Conservation (phyloP, 1,284 basidiomycete genomes). For the Ustilago lituana region DNA sequence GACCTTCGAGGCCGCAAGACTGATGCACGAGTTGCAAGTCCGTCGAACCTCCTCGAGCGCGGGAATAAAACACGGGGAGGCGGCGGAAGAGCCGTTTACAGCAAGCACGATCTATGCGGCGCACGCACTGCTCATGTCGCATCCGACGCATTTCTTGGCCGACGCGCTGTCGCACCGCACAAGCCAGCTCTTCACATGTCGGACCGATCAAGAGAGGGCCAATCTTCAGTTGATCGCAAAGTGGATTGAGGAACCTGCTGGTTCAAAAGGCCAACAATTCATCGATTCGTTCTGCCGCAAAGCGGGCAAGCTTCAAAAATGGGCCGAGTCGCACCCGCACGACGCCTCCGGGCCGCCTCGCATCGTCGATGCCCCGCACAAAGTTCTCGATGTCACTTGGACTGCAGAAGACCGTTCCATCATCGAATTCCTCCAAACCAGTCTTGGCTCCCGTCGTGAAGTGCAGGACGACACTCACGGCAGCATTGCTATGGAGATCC, state of each 20-base stretch:
- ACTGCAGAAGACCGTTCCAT: conserved; percentile 74
- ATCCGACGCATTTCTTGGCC: conserved; percentile 75
- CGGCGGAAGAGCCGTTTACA: conserved; percentile 6
- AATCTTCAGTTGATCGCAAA: conserved; percentile 72
- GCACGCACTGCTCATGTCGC: conserved; percentile 79
- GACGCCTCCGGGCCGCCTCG: conserved; percentile 74
- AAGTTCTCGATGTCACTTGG: conserved; percentile 68
- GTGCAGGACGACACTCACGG: conserved; percentile 77
- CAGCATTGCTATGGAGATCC: conserved; percentile 72
- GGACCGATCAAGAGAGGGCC: conserved; percentile 75
- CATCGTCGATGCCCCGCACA: conserved; percentile 57
- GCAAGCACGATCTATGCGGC: conserved; percentile 72
- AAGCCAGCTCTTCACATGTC: conserved; percentile 76
- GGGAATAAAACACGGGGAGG: background rate
- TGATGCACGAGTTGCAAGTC: conserved; percentile 16
- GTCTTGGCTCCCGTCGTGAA: conserved; percentile 73
- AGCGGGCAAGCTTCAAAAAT: conserved; percentile 25
- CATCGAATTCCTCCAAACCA: conserved; percentile 75
- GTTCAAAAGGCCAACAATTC: conserved; percentile 21
- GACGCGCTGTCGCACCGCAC: conserved; percentile 73
- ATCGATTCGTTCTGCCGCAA: conserved; percentile 67
- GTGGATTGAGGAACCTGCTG: conserved; percentile 70
- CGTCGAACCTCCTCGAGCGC: no score
- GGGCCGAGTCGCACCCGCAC: conserved; percentile 67
- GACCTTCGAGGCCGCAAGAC: conserved; percentile 32